phyloP scores from a whole-genome alignment of 805 yeast species.

The Candida sanyiensis region DNA sequence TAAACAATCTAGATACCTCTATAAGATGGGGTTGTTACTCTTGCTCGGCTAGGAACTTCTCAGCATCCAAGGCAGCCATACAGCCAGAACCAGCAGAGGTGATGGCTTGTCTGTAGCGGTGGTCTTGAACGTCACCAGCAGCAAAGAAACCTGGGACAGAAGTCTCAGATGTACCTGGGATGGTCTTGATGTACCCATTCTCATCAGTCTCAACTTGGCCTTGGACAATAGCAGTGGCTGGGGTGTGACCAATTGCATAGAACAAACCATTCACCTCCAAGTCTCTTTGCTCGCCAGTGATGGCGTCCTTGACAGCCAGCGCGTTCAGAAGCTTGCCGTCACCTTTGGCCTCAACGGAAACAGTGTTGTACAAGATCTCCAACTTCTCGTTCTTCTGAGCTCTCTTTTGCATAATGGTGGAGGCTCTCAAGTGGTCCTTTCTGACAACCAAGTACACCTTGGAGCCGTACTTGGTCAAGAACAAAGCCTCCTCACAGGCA shows the following conservation, averaged over 20 bases:
- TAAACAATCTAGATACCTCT: slow-evolving; percentile 2
- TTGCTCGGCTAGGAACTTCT: slow-evolving; percentile 66
- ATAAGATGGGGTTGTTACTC: slow-evolving; percentile 17
- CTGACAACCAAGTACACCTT: slow-evolving; percentile 92
- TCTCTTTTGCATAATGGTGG: slow-evolving; percentile 95
- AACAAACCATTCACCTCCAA: slow-evolving; percentile 85
- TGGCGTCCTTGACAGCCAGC: slow-evolving; percentile 62
- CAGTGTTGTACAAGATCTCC: slow-evolving; percentile 85
- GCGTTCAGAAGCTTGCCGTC: slow-evolving; percentile 76
- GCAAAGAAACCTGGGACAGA: slow-evolving; percentile 90
- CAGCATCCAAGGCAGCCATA: slow-evolving; percentile 98
- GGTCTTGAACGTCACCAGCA: slow-evolving; percentile 99
- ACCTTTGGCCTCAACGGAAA: slow-evolving; percentile 85
- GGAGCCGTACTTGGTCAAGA: slow-evolving; percentile 95
- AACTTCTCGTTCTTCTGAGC: slow-evolving; percentile 78
- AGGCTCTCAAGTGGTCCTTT: slow-evolving; percentile 91
- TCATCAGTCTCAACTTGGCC: slow-evolving; percentile 77
- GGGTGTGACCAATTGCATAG: slow-evolving; percentile 96
- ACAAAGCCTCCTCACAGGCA: slow-evolving; percentile 98
- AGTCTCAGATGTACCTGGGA: slow-evolving; percentile 84
- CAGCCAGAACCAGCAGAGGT: slow-evolving; percentile 99
- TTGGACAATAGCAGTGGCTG: slow-evolving; percentile 81
- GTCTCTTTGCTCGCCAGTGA: slow-evolving; percentile 62
- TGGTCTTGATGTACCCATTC: slow-evolving; percentile 81
- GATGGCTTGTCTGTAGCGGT: slow-evolving; percentile 95